These are phyloP conservation scores for Euclidium syriacum DNA, from an alignment of 345 rosid species.

Conservation along the genomic window DNA sequence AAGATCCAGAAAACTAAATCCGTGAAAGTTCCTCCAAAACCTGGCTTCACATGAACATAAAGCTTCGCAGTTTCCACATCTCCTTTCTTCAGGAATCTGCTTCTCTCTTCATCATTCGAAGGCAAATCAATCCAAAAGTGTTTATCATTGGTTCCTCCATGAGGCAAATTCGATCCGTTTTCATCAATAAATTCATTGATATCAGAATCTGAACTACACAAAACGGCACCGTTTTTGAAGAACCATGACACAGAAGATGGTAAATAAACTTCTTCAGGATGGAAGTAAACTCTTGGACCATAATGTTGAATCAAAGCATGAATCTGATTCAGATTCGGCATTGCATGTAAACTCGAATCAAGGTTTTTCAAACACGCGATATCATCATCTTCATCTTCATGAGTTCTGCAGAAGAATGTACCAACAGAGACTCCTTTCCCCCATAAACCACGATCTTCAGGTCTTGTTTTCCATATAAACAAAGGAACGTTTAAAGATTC, in stretches of 20 bases:
- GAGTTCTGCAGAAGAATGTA: conserved; percentile 57
- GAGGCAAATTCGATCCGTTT: conserved; percentile 69
- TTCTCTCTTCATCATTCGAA: neutral
- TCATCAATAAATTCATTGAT: conserved; percentile 43
- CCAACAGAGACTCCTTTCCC: conserved; percentile 77
- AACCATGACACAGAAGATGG: conserved; percentile 45
- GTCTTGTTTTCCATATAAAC: conserved; percentile 69
- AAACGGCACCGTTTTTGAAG: conserved; percentile 53
- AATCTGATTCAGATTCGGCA: conserved; percentile 71
- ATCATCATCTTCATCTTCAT: conserved; percentile 47
- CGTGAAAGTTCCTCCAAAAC: conserved; percentile 69
- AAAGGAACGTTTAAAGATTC: conserved; percentile 38
- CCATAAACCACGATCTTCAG: conserved; percentile 50
- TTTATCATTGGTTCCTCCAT: conserved; percentile 58
- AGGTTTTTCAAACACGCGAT: conserved; percentile 61
- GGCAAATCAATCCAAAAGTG: conserved; percentile 82
- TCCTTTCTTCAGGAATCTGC: conserved; percentile 40
- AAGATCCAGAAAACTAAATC: conserved; percentile 85
- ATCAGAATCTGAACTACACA: conserved; percentile 42
- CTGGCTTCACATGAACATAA: conserved; percentile 79
- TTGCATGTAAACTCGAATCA: conserved; percentile 54
- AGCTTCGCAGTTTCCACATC: conserved; percentile 62
- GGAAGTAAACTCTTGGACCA: conserved; percentile 74
- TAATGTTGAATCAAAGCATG: conserved; percentile 60
- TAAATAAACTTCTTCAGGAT: conserved; percentile 37